phyloP scores from a whole-genome alignment of 139 green algal genomes.

The Chlamydomonas incerta region DNA sequence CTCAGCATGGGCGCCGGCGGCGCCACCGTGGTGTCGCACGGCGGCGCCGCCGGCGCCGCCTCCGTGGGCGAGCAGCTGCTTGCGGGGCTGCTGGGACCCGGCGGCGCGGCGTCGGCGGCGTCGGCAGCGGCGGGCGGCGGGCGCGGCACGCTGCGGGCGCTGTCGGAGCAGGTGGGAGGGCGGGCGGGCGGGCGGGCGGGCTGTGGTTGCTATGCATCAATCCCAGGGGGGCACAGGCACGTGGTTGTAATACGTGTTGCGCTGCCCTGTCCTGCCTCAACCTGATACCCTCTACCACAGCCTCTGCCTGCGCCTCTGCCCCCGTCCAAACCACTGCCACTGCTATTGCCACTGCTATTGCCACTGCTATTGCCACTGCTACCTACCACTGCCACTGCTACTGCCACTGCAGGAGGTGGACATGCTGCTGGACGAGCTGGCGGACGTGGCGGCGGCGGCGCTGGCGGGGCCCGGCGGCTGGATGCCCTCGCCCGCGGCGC shows the following conservation, averaged over 20 bases:
- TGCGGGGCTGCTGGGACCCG: conserved; percentile 1
- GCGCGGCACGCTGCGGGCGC: background rate
- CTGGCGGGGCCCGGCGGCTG: background rate
- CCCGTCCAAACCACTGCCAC: no score
- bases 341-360: no score
- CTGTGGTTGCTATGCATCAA: no score
- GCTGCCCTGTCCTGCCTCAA: no score
- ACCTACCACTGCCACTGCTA: no score
- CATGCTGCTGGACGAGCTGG: conserved; percentile 7
- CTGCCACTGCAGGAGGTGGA: conserved; percentile 30
- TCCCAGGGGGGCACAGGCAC: no score
- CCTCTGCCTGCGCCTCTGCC: no score
- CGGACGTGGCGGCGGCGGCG: background rate
- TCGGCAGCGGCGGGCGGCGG: background rate
- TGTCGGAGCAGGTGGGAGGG: conserved; percentile 7
- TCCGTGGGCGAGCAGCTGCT: background rate
- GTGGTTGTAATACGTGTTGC: no score
- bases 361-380: no score
- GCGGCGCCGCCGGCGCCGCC: background rate
- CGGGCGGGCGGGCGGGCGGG: no score
- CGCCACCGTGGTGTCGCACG: background rate
- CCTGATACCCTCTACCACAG: no score
- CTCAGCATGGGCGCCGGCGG: background rate
- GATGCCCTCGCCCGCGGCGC: background rate
- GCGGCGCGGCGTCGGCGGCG: background rate